Percentiles rank a stretch among this genome's conserved stretches.
phyloP scores from a whole-genome alignment of 805 yeast species.

The Kluyveromyces siamensis region DNA sequence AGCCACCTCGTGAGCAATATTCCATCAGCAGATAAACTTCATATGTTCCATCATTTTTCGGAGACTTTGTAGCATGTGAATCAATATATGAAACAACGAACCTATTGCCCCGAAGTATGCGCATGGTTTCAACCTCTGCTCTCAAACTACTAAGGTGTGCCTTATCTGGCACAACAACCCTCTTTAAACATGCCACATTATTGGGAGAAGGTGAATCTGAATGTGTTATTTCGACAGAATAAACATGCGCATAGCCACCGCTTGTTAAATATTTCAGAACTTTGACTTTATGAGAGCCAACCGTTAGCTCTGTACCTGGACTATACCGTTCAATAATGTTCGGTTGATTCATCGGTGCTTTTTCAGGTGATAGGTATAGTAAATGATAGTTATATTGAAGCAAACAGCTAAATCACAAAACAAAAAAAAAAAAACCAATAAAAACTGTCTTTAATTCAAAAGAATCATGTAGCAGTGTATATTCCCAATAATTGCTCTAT shows the following conservation, averaged over 20 bases:
- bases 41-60: conserved; percentile 43
- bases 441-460: background rate
- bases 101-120: conserved; percentile 66
- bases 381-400: background rate
- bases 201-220: conserved; percentile 40
- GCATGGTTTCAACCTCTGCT: conserved; percentile 97
- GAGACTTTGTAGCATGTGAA: conserved; percentile 81
- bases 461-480: background rate
- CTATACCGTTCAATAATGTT: conserved; percentile 49
- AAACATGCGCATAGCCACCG: conserved; percentile 96
- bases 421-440: background rate
- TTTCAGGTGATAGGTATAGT: background rate
- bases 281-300: conserved; percentile 71
- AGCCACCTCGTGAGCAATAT: conserved; percentile 63
- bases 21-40: conserved; percentile 80
- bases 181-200: conserved; percentile 69
- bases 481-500: background rate
- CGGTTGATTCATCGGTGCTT: conserved; percentile 32
- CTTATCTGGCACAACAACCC: conserved; percentile 94
- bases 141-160: conserved; percentile 69
- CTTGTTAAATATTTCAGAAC: conserved; percentile 68
- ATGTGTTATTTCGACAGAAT: conserved; percentile 64
- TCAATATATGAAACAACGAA: conserved; percentile 87
- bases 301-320: conserved; percentile 72
- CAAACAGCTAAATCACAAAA: background rate